Evolutionary conservation across 305 asterid species (phyloP).

Genomic region (Solanum chacoense): DNA sequence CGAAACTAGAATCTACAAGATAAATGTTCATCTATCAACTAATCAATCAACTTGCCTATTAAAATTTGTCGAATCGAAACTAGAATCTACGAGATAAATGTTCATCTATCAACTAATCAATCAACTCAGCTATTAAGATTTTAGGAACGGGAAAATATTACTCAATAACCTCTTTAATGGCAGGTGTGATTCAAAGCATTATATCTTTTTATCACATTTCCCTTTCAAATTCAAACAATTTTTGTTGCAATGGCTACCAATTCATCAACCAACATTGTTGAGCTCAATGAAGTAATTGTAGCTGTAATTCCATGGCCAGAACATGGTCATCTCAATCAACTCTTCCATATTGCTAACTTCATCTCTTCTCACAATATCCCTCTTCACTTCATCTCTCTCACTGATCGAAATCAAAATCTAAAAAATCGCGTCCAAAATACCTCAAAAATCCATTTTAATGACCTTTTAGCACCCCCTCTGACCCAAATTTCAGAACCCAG

Average conservation of each 20-base stretch:
- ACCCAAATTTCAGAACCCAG: background rate
- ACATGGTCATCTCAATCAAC: background rate
- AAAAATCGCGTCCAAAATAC: background rate
- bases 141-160: rapidly evolving
- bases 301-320: constrained; percentile 1
- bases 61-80: background rate
- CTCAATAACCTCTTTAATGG: background rate
- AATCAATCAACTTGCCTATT: background rate
- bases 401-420: background rate
- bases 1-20: background rate
- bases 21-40: background rate
- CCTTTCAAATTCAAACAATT: background rate
- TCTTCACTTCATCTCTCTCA: background rate
- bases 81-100: no score
- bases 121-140: background rate
- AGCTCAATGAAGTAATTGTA: background rate
- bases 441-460: background rate
- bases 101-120: background rate
- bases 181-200: background rate
- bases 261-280: background rate
- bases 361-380: background rate
- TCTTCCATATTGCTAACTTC: background rate
- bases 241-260: background rate
- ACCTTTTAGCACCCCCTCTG: background rate
- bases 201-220: background rate